Evolutionary conservation across 352 stramenopile species (phyloP).

Genomic region (Globisporangium yorkense): DNA sequence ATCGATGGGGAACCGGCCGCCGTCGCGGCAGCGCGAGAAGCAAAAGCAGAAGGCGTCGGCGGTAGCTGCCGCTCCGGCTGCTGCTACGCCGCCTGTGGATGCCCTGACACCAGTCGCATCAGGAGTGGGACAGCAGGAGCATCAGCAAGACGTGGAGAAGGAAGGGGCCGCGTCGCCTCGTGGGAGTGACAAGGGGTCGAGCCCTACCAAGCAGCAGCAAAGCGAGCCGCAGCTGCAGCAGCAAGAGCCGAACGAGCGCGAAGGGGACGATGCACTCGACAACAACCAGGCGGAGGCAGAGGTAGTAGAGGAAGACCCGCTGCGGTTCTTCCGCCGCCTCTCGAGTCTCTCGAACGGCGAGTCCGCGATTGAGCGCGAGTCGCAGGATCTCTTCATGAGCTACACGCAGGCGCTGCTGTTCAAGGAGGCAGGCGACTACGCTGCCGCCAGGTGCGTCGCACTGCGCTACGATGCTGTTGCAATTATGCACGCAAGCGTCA

Average conservation of each 20-base stretch:
- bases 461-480: not conserved
- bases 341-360: not conserved
- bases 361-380: constrained; percentile 1
- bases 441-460: constrained; percentile 21
- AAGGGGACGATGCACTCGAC: not conserved
- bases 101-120: not conserved
- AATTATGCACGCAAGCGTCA: too few species aligned
- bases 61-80: not conserved
- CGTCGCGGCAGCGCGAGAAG: constrained; percentile 1
- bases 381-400: constrained; percentile 19
- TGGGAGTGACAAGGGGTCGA: not conserved
- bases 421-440: constrained; percentile 25
- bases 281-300: constrained; percentile 3
- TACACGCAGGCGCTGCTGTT: constrained; percentile 47
- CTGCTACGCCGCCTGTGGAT: not conserved
- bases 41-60: not conserved
- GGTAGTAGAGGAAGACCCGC: constrained; percentile 14
- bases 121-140: not conserved
- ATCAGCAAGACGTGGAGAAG: not conserved
- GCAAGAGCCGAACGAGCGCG: not conserved
- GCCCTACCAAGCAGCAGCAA: not conserved
- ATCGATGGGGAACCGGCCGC: constrained; percentile 10
- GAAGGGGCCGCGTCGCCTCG: not conserved
- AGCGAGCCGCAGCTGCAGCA: not conserved
- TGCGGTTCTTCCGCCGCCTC: constrained; percentile 25